Percentiles rank a stretch among this genome's conserved stretches.
Conservation (phyloP, 164 flowering plant genomes). For the Platanus orientalis region DNA sequence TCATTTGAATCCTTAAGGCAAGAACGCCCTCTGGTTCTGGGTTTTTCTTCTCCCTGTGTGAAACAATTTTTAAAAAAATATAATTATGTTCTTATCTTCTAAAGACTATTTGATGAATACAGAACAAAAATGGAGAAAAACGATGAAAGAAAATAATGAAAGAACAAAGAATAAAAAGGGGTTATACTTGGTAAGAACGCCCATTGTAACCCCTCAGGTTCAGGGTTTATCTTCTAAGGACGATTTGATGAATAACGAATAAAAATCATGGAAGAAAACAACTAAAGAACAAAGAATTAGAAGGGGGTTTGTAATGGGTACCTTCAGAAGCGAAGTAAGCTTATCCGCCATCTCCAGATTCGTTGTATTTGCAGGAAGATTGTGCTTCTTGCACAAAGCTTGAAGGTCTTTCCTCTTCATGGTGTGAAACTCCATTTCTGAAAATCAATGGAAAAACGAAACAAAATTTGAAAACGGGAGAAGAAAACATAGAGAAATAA, state of each 20-base stretch:
- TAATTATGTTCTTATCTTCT: too few relatives aligned
- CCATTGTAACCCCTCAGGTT: too few relatives aligned
- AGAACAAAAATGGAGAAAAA: not conserved
- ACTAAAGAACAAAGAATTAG: not conserved
- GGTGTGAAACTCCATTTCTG: conserved; percentile 40
- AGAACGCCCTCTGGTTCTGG: conserved; percentile 12
- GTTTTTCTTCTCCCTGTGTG: conserved; percentile 16
- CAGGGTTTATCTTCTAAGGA: too few relatives aligned
- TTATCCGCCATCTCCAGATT: conserved; percentile 50
- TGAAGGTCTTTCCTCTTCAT: conserved; percentile 59
- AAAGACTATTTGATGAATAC: too few relatives aligned
- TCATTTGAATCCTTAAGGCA: conserved; percentile 21
- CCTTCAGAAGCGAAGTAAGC: conserved; percentile 42
- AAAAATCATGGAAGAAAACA: not conserved
- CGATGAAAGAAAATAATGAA: not conserved
- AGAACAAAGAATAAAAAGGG: not conserved
- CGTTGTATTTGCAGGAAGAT: conserved; percentile 51
- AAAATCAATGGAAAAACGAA: too few relatives aligned
- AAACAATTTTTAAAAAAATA: not conserved
- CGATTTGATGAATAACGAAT: too few relatives aligned
- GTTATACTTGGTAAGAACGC: too few relatives aligned
- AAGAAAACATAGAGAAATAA: too few relatives aligned
- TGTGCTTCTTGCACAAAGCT: conserved; percentile 54
- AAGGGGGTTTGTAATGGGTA: conserved; percentile 8
- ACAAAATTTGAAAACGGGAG: too few relatives aligned